These are phyloP conservation scores for Leccinum pellstonianum DNA, from an alignment of 768 basidiomycete genomes.

Conservation along the genomic window DNA sequence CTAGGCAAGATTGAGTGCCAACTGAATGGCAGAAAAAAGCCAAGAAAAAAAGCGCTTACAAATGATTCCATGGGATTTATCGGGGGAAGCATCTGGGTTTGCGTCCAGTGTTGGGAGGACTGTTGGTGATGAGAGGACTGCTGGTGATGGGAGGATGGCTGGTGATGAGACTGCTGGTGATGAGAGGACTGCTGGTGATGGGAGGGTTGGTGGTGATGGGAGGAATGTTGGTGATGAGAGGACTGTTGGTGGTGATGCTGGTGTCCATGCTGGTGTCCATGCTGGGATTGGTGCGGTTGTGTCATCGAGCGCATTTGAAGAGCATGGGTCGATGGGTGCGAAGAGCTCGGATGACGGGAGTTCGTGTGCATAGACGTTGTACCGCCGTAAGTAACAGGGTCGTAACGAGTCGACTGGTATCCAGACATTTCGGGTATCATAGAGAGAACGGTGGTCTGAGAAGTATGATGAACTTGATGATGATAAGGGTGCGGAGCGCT, in stretches of 20 bases:
- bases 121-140: conserved; percentile 10
- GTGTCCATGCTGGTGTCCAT: background rate
- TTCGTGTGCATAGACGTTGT: conserved; percentile 30
- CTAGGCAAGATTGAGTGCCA: conserved; percentile 14
- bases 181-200: conserved; percentile 19
- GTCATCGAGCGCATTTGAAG: conserved; percentile 51
- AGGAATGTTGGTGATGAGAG: conserved; percentile 23
- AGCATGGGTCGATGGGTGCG: conserved; percentile 30
- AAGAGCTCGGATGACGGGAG: conserved; percentile 40
- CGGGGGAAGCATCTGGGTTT: conserved; percentile 43
- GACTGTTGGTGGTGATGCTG: background rate
- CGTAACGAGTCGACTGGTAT: conserved; percentile 55
- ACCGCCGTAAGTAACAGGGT: conserved; percentile 44
- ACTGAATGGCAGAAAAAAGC: background rate
- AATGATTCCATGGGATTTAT: conserved; percentile 61
- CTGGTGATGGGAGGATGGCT: conserved; percentile 7
- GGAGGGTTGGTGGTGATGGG: background rate
- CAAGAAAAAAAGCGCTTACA: conserved; percentile 42
- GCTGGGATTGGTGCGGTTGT: conserved; percentile 39
- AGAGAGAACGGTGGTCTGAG: conserved; percentile 44
- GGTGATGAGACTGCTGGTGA: conserved; percentile 16
- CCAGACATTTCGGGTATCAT: conserved; percentile 59
- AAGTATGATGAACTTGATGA: conserved; percentile 44
- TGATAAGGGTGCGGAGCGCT: conserved; percentile 47
- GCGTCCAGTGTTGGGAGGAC: conserved; percentile 48